phyloP scores from a whole-genome alignment of 2,329 filamentous ascomycete species.

The Apiospora malaysiana region DNA sequence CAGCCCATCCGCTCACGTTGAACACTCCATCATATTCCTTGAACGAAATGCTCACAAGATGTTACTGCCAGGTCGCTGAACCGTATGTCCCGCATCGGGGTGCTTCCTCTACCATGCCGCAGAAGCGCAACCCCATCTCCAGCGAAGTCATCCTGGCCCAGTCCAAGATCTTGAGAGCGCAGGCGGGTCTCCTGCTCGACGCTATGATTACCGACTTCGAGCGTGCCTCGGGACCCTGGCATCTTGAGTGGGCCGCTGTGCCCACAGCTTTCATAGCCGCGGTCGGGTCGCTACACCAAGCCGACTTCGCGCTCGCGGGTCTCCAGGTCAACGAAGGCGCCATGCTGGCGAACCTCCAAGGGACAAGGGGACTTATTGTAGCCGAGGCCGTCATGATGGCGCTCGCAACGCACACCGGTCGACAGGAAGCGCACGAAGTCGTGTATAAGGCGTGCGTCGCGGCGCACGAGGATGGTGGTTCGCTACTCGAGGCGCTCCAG shows the following conservation, averaged over 20 bases:
- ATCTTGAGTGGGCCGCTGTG: constrained; percentile 63
- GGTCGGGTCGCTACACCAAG: constrained; percentile 58
- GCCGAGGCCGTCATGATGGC: constrained; percentile 68
- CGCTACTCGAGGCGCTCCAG: constrained; percentile 50
- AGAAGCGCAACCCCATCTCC: constrained; percentile 64
- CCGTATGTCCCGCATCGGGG: constrained; percentile 61
- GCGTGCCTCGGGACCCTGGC: constrained; percentile 63
- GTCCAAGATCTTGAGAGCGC: constrained; percentile 57
- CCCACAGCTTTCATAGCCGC: constrained; percentile 60
- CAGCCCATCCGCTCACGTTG: background rate
- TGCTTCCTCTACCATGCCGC: constrained; percentile 62
- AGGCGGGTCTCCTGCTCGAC: constrained; percentile 58
- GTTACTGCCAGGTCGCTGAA: constrained; percentile 48
- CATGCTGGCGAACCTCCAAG: constrained; percentile 58
- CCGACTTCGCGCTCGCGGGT: constrained; percentile 57
- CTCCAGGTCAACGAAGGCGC: constrained; percentile 55
- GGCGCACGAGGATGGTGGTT: constrained; percentile 50
- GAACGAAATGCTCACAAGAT: background rate
- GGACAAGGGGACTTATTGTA: constrained; percentile 59
- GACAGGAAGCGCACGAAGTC: constrained; percentile 60
- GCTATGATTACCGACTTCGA: constrained; percentile 65
- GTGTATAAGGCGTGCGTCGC: constrained; percentile 60
- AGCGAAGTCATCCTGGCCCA: constrained; percentile 61
- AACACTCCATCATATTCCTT: too few species aligned
- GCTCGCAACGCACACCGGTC: constrained; percentile 56